A percentile compares a stretch with the other conserved stretches of the same genome.
Evolutionary conservation across 75 land plant genomes (phyloP).

Genomic region (Cunninghamia lanceolata): DNA sequence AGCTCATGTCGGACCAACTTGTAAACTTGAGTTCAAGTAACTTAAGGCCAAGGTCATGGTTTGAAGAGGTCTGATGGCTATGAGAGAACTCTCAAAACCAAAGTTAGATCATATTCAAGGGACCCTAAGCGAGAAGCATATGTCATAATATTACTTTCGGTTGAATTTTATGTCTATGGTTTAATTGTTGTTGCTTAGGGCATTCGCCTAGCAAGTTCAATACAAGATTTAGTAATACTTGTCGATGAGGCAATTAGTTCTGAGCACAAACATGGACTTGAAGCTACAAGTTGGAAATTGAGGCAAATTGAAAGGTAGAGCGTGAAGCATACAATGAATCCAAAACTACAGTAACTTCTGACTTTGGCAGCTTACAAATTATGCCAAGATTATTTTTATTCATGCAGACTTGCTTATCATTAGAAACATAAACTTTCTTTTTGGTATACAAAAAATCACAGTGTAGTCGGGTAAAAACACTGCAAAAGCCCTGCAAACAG

Average conservation of each 20-base stretch:
- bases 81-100: slow-evolving; percentile 27
- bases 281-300: slow-evolving; percentile 82
- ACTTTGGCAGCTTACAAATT: slow-evolving; percentile 59
- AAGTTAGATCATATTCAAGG: slow-evolving; percentile 20
- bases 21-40: slow-evolving; percentile 6
- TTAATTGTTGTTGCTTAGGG: slow-evolving; percentile 86
- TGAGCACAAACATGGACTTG: slow-evolving; percentile 62
- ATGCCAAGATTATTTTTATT: slow-evolving; percentile 52
- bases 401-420: slow-evolving; percentile 54
- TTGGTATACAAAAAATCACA: slow-evolving; percentile 50
- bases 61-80: slow-evolving; percentile 31
- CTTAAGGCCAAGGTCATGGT: slow-evolving; percentile 23
- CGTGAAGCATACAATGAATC: slow-evolving; percentile 78
- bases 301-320: slow-evolving; percentile 68
- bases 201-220: slow-evolving; percentile 76
- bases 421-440: slow-evolving; percentile 51
- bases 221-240: slow-evolving; percentile 76
- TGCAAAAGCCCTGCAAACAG: too few relatives aligned
- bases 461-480: too few relatives aligned
- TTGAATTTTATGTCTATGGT: slow-evolving; percentile 79
- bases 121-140: slow-evolving; percentile 61
- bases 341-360: slow-evolving; percentile 87
- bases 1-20: too few relatives aligned
- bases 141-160: slow-evolving; percentile 85
- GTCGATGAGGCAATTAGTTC: slow-evolving; percentile 68